These are phyloP conservation scores for Posidonia oceanica DNA, from an alignment of 116 monocot species.

Conservation along the genomic window DNA sequence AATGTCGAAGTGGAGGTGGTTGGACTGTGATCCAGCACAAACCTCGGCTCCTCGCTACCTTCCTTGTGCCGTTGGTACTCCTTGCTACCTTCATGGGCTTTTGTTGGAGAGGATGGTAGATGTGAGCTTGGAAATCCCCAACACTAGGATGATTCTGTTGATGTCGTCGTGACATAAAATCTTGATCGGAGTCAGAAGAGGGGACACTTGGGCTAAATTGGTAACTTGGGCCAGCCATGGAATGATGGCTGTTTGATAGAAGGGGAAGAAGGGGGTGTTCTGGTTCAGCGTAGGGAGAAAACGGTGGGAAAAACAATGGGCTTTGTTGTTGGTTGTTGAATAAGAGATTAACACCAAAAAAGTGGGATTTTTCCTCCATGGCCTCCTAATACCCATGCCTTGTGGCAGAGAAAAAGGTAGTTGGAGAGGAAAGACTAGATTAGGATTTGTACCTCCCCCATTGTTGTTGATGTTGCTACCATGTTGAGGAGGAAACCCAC, in stretches of 20 bases:
- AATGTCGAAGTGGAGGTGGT: no score
- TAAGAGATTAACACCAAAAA: conserved; percentile 2
- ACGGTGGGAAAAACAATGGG: conserved; percentile 31
- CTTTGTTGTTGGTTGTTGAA: no score
- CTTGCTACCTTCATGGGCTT: no score
- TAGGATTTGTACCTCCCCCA: no score
- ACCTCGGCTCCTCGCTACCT: no score
- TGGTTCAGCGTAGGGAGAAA: background rate
- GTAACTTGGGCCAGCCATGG: conserved; percentile 8
- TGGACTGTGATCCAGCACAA: no score
- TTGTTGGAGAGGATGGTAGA: no score
- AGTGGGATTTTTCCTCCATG: conserved; percentile 22
- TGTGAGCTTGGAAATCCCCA: no score
- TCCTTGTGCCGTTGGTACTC: no score
- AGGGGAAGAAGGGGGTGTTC: conserved; percentile 14
- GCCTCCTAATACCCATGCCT: conserved; percentile 16
- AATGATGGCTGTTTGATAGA: conserved; percentile 29
- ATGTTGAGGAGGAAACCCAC: no score
- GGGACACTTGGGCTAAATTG: conserved; percentile 1
- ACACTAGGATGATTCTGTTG: background rate
- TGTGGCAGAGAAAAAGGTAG: conserved; percentile 5
- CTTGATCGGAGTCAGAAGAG: background rate
- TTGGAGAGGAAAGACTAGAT: conserved; percentile 5
- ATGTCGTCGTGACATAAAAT: background rate
- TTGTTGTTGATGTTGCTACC: no score